phyloP scores from a whole-genome alignment of 305 asterid genomes.

The Coffea humblotiana region DNA sequence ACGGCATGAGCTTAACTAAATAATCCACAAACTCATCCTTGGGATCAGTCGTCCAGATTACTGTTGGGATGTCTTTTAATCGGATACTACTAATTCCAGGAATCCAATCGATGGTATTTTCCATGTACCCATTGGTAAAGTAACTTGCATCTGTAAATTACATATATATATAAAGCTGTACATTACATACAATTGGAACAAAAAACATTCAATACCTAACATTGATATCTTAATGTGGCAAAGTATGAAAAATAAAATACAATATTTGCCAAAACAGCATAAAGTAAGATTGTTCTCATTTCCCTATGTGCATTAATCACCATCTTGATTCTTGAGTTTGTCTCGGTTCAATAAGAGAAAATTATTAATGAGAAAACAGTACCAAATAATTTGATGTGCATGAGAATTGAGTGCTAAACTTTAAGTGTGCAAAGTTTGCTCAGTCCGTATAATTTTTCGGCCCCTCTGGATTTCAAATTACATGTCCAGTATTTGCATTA shows the following conservation, averaged over 20 bases:
- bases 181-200: too few relatives aligned
- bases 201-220: background rate
- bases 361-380: background rate
- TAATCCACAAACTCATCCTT: background rate
- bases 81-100: conserved; percentile 14
- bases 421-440: background rate
- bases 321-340: background rate
- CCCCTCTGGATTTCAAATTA: background rate
- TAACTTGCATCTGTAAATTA: conserved; percentile 12
- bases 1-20: background rate
- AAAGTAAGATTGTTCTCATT: too few relatives aligned
- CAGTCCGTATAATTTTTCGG: background rate
- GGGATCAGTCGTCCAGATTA: conserved; percentile 10
- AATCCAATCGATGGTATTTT: conserved; percentile 12
- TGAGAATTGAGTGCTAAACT: background rate
- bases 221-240: background rate
- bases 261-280: background rate
- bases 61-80: background rate
- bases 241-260: background rate
- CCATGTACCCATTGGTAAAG: conserved; percentile 12
- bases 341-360: too few relatives aligned
- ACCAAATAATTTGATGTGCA: background rate
- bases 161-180: too few relatives aligned
- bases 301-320: background rate
- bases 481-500: background rate